These are phyloP conservation scores for Globisporangium radiosum DNA, from an alignment of 352 stramenopile species.

Conservation along the genomic window DNA sequence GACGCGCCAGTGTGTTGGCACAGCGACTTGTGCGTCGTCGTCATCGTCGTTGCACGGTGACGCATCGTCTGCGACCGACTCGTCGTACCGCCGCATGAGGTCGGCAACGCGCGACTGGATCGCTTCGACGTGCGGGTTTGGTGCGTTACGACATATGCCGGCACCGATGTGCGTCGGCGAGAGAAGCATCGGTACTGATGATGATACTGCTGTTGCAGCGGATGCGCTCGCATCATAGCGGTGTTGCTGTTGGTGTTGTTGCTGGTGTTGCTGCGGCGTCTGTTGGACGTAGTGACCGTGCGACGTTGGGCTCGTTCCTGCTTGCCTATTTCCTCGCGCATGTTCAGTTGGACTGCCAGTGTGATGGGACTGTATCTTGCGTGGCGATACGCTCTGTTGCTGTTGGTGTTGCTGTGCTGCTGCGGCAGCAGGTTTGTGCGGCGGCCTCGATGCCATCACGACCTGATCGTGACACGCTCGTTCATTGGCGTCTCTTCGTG, in stretches of 20 bases:
- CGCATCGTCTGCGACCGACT: constrained; percentile 19
- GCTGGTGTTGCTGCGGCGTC: too few species aligned
- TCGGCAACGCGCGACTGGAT: constrained; percentile 68
- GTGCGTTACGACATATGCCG: constrained; percentile 1
- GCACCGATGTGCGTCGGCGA: background rate
- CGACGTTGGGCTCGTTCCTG: background rate
- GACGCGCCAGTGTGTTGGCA: constrained; percentile 44
- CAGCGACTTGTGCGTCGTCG: constrained; percentile 9
- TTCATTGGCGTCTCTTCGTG: too few species aligned
- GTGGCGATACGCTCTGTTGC: constrained; percentile 1
- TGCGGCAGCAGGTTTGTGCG: constrained; percentile 2
- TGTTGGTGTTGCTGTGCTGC: background rate
- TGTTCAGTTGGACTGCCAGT: background rate
- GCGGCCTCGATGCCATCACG: constrained; percentile 6
- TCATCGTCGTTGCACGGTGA: constrained; percentile 8
- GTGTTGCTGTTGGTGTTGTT: too few species aligned
- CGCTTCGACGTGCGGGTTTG: constrained; percentile 45
- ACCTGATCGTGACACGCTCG: background rate
- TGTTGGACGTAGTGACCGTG: background rate
- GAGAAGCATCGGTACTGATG: constrained; percentile 1
- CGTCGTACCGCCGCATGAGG: constrained; percentile 62
- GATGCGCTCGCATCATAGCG: background rate
- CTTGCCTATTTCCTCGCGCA: background rate
- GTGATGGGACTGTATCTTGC: background rate
- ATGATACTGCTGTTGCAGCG: background rate